A percentile compares a stretch with the other conserved stretches of the same genome.
phyloP scores from a whole-genome alignment of 306 rosid species.

The Cotoneaster glaucophyllus region DNA sequence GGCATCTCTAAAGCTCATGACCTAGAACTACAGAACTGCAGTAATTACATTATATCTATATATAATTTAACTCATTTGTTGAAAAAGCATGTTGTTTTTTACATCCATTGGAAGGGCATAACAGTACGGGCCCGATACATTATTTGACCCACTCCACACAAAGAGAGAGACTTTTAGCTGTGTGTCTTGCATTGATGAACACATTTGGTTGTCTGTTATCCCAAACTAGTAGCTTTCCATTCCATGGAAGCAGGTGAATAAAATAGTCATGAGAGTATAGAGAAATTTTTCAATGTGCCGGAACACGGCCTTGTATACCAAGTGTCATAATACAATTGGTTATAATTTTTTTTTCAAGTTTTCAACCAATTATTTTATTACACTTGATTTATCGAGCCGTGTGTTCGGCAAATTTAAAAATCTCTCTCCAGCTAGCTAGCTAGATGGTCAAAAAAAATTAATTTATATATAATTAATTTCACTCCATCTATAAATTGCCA shows the following conservation, averaged over 20 bases:
- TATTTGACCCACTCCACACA: background rate
- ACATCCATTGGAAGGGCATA: background rate
- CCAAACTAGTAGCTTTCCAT: slow-evolving; percentile 26
- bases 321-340: no score
- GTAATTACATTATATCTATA: background rate
- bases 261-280: background rate
- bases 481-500: background rate
- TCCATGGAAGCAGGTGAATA: background rate
- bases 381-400: no score
- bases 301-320: no score
- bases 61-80: background rate
- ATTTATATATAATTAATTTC: background rate
- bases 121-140: background rate
- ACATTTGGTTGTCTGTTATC: slow-evolving; percentile 28
- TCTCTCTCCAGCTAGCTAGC: no score
- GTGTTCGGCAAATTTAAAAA: no score
- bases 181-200: slow-evolving; percentile 6
- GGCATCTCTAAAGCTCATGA: background rate
- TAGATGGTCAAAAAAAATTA: no score
- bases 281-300: no score
- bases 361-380: no score
- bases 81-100: background rate
- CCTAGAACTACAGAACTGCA: background rate
- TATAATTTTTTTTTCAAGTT: no score
- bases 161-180: background rate